These are phyloP conservation scores for Clavispora vitiphila DNA, from an alignment of 805 yeast species.

Conservation along the genomic window DNA sequence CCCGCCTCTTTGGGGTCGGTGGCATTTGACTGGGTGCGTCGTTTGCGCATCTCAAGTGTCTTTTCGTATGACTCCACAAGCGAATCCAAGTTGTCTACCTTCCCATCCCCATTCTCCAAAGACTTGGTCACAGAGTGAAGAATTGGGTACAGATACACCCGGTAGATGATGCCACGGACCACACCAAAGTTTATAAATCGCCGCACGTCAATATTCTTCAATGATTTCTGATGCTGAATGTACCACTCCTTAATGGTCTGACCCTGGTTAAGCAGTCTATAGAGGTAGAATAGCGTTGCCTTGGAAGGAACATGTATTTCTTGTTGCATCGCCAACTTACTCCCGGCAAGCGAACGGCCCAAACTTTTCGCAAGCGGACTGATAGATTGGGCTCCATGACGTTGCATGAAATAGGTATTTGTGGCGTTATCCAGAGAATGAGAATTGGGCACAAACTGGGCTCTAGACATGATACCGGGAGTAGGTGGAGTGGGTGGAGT, in stretches of 20 bases:
- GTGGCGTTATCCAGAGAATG: not conserved
- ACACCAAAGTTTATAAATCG: constrained; percentile 85
- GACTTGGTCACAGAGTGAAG: constrained; percentile 36
- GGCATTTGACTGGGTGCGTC: not conserved
- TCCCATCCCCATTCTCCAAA: constrained; percentile 21
- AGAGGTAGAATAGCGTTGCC: constrained; percentile 64
- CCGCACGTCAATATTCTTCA: constrained; percentile 72
- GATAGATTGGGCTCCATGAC: constrained; percentile 2
- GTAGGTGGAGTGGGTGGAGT: not conserved
- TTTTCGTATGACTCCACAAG: constrained; percentile 9
- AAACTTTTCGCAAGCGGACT: constrained; percentile 8
- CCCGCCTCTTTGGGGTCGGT: constrained; percentile 3
- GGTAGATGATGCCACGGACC: constrained; percentile 71
- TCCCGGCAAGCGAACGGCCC: not conserved
- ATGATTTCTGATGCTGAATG: constrained; percentile 50
- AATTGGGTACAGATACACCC: constrained; percentile 75
- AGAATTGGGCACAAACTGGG: not conserved
- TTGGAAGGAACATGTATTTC: constrained; percentile 48
- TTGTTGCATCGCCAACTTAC: not conserved
- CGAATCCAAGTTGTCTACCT: constrained; percentile 7
- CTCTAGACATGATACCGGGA: not conserved
- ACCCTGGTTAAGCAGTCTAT: constrained; percentile 74
- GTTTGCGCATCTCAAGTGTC: constrained; percentile 2
- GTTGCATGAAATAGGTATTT: not conserved
- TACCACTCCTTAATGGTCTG: constrained; percentile 79